Percentiles rank a stretch among this genome's conserved stretches.
These are phyloP conservation scores for Dictyostelium brefeldianum DNA, from an alignment of 78 protist species.

Conservation along the genomic window DNA sequence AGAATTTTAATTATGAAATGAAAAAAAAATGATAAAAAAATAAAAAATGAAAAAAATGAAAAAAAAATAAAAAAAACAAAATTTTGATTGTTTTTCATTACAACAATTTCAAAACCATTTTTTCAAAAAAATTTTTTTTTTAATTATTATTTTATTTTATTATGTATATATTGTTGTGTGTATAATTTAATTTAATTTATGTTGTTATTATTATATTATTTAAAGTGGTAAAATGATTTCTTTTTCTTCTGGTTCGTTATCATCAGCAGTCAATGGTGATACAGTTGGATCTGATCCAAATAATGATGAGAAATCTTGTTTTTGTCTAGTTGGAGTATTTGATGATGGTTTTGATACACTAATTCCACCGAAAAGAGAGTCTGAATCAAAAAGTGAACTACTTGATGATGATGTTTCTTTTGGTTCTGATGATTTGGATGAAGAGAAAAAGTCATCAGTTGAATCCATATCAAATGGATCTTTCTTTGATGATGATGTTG, in stretches of 20 bases:
- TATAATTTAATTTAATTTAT: neutral
- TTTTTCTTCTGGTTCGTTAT: slow-evolving; percentile 10
- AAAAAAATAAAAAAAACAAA: no score
- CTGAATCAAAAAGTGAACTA: slow-evolving; percentile 39
- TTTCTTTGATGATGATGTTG: neutral
- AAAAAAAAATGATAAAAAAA: no score
- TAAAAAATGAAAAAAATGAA: no score
- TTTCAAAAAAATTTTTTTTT: no score
- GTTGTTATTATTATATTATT: neutral
- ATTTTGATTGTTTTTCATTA: no score
- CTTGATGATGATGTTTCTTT: neutral
- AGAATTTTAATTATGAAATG: no score
- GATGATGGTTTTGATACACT: neutral
- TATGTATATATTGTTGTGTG: no score
- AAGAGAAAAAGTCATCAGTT: slow-evolving; percentile 20
- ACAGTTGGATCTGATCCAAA: slow-evolving; percentile 67
- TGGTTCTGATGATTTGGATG: neutral
- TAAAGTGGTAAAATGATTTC: slow-evolving; percentile 50
- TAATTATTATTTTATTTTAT: no score
- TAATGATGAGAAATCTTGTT: slow-evolving; percentile 67
- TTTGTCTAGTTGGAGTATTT: neutral
- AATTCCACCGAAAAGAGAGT: slow-evolving; percentile 66
- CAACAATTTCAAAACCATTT: no score
- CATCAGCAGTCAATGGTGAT: slow-evolving; percentile 16
- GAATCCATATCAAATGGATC: neutral